Base-by-base conservation (phyloP, 1,284 basidiomycete genomes). In the Tilletia setariae region DNA sequence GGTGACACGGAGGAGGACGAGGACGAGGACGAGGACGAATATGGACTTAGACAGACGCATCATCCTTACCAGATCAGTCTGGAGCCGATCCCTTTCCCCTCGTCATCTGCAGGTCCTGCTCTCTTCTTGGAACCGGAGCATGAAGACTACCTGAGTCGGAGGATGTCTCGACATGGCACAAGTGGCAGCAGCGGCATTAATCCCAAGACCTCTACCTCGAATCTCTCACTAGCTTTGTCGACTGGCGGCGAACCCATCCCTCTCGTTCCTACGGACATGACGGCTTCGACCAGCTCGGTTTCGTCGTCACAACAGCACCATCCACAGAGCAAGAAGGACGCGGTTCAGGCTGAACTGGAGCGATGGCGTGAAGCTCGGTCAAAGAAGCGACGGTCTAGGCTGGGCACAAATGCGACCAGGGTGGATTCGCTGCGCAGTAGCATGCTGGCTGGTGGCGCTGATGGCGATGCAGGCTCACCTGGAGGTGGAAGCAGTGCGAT, bases 1-100 rank as follows among this genome's bases (percentile, higher is more conserved):
- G 47, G 62, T 28, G 56, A 69, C 32, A 23, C 25, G 6, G 49
- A 67, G 51, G 64, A 71, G 59, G 68, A 74, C 59, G 67, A 69
- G 46, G 74, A 76, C 49, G 68, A 65, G 1, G 69, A 68, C n/a
- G 65, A 62, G 21, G 56, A 62, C 67, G 71, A 56, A 62, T 46
- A 66, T 42, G 11, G 13, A 51, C 1, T 40, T 46, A 2, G 63
- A 42, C 42, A 3, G 42, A 42, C 56, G 21, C 23, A n/a, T 4
- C 23, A 15, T 40, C 25, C 28, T 3, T 32, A n/a, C 56, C 28
- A 25, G 1, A 3, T 61, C 56, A 59, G 28, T 8, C 28, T 59
- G n/a, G 56, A 61, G 35, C 56, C 56, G 8, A 61, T 61, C 32
- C 56, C 56, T 15, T 61, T 61, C 56, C 56, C 56, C 8, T 28